Conservation (phyloP, 1,284 basidiomycete genomes). For the Phlebopus sp. region DNA sequence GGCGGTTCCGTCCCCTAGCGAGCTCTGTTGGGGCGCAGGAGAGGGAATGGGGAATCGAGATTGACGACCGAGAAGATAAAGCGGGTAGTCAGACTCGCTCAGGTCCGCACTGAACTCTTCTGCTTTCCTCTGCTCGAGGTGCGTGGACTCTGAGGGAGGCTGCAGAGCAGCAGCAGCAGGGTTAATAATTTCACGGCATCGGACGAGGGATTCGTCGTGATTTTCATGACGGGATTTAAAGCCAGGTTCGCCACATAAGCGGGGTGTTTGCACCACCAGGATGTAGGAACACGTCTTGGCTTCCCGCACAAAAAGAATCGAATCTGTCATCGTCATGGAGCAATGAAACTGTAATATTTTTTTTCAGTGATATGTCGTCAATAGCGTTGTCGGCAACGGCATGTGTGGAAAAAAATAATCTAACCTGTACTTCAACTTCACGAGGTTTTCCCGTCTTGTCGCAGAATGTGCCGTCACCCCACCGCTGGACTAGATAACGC, state of each 20-base stretch:
- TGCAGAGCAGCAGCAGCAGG: conserved; percentile 27
- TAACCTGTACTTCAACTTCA: conserved; percentile 89
- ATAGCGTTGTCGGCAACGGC: background rate
- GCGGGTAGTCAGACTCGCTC: conserved; percentile 50
- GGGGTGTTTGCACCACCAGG: conserved; percentile 88
- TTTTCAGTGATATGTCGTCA: conserved; percentile 11
- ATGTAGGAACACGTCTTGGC: conserved; percentile 89
- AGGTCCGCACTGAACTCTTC: conserved; percentile 21
- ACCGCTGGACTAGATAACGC: conserved; percentile 88
- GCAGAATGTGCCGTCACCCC: conserved; percentile 88
- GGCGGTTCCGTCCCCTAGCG: conserved; percentile 16
- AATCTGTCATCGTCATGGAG: conserved; percentile 85
- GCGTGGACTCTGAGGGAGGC: conserved; percentile 29
- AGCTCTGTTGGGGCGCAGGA: conserved; percentile 17
- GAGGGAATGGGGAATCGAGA: conserved; percentile 47
- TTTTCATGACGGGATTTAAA: conserved; percentile 75
- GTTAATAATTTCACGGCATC: conserved; percentile 69
- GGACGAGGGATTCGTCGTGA: conserved; percentile 64
- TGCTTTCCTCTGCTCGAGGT: conserved; percentile 32
- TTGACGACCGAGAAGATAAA: conserved; percentile 47
- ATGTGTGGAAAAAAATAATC: conserved; percentile 18
- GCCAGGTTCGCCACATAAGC: conserved; percentile 86
- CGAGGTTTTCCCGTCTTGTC: conserved; percentile 85
- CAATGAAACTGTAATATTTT: conserved; percentile 85
- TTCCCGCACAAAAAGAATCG: conserved; percentile 89